Evolutionary conservation across 495 filamentous ascomycete genomes (phyloP).

Genomic region (Penicillium macrosclerotiorum): DNA sequence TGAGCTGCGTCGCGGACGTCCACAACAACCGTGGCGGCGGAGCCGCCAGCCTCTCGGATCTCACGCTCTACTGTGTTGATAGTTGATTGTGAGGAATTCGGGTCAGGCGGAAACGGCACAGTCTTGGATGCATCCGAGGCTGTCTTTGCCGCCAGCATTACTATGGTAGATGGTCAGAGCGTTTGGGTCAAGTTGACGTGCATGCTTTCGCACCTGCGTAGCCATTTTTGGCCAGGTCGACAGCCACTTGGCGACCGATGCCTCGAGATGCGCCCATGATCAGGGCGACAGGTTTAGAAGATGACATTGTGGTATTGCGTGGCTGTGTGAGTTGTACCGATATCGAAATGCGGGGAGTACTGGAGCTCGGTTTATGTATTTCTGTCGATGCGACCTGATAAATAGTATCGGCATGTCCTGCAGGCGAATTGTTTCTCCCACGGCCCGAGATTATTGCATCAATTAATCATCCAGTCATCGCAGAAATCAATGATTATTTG

Average conservation of each 20-base stretch:
- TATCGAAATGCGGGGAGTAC: background rate
- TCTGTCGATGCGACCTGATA: background rate
- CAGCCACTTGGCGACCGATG: constrained; percentile 76
- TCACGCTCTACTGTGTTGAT: constrained; percentile 82
- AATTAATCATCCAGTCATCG: constrained; percentile 1
- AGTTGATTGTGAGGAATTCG: constrained; percentile 75
- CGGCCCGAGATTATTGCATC: constrained; percentile 9
- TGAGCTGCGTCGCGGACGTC: constrained; percentile 66
- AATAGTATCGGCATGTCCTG: background rate
- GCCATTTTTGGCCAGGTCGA: constrained; percentile 67
- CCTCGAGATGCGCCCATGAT: constrained; percentile 74
- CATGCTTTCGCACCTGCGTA: constrained; percentile 58
- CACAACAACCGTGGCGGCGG: constrained; percentile 64
- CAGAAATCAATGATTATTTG: background rate
- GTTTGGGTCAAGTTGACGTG: constrained; percentile 3
- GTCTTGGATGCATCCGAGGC: constrained; percentile 58
- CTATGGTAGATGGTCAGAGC: constrained; percentile 36
- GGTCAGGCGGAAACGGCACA: constrained; percentile 71
- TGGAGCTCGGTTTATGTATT: background rate
- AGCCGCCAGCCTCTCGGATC: constrained; percentile 64
- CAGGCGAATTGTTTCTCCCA: background rate
- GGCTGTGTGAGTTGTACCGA: background rate
- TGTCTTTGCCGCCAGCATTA: constrained; percentile 79
- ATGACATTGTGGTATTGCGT: constrained; percentile 17
- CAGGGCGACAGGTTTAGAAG: constrained; percentile 54